These are phyloP conservation scores for Rhododendron ferrugineum DNA, from an alignment of 148 eudicot species.

Conservation along the genomic window DNA sequence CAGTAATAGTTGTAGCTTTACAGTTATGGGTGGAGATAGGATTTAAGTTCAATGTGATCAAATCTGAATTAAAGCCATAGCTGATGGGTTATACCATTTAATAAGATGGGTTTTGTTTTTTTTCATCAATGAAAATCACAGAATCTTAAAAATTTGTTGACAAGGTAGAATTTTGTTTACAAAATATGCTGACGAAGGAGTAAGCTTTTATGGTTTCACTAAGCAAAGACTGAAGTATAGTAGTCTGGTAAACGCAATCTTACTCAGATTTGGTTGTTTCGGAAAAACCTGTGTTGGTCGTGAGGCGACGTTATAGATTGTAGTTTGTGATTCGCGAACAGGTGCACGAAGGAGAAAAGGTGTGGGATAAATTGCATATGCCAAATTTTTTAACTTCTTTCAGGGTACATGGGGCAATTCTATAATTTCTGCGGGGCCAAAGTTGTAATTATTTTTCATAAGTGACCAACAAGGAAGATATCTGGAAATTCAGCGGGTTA, in stretches of 20 bases:
- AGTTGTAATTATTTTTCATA: background rate
- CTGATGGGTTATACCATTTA: background rate
- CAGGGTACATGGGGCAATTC: background rate
- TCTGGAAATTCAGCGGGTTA: background rate
- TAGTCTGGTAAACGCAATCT: background rate
- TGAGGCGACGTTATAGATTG: background rate
- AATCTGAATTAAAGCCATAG: background rate
- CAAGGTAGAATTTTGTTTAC: background rate
- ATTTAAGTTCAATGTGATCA: background rate
- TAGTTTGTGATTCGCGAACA: background rate
- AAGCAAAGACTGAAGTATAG: background rate
- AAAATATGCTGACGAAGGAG: background rate
- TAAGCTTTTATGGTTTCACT: background rate
- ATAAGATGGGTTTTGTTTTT: background rate
- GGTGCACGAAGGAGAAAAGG: background rate
- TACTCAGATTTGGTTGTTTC: background rate
- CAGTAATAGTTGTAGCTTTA: background rate
- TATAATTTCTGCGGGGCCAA: background rate
- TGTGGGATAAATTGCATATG: background rate
- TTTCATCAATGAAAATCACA: background rate
- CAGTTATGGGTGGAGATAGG: background rate
- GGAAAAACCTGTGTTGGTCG: background rate
- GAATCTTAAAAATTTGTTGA: background rate
- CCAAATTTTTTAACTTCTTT: background rate
- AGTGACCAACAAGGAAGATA: background rate